These are phyloP conservation scores for Aphanomyces astaci DNA, from an alignment of 352 stramenopile genomes.

Conservation along the genomic window DNA sequence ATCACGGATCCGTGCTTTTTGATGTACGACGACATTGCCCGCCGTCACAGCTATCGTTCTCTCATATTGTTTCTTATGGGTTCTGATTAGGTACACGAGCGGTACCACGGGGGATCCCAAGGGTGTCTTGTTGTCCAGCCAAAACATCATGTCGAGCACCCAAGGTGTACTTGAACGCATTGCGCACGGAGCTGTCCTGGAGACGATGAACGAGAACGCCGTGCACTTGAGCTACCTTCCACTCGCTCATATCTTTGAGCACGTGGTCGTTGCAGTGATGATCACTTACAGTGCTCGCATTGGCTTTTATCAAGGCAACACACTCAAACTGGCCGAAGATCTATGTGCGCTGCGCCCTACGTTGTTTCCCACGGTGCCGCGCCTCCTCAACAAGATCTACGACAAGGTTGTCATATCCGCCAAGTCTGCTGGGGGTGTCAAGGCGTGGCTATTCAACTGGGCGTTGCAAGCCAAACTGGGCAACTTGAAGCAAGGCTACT, in stretches of 20 bases:
- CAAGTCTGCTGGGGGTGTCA: constrained; percentile 61
- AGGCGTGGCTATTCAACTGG: constrained; percentile 69
- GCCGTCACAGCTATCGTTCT: no score
- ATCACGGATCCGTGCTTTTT: background rate
- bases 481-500: constrained; percentile 38
- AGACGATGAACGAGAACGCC: background rate
- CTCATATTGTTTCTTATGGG: no score
- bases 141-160: constrained; percentile 29
- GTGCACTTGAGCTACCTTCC: constrained; percentile 76
- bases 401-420: constrained; percentile 63
- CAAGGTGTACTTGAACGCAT: constrained; percentile 9
- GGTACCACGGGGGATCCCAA: constrained; percentile 27
- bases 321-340: constrained; percentile 76
- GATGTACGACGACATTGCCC: no score
- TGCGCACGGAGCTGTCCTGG: background rate
- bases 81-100: no score
- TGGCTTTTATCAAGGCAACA: constrained; percentile 77
- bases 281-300: constrained; percentile 56
- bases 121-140: constrained; percentile 18
- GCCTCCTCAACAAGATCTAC: constrained; percentile 87
- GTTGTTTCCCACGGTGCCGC: constrained; percentile 67
- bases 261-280: constrained; percentile 33
- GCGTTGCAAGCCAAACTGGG: constrained; percentile 54
- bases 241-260: constrained; percentile 87
- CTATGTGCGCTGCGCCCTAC: constrained; percentile 70